Evolutionary conservation across 768 basidiomycete genomes (phyloP), one percentile per base, ranked within the genome.

Genomic region (Exsudoporus frostii): DNA sequence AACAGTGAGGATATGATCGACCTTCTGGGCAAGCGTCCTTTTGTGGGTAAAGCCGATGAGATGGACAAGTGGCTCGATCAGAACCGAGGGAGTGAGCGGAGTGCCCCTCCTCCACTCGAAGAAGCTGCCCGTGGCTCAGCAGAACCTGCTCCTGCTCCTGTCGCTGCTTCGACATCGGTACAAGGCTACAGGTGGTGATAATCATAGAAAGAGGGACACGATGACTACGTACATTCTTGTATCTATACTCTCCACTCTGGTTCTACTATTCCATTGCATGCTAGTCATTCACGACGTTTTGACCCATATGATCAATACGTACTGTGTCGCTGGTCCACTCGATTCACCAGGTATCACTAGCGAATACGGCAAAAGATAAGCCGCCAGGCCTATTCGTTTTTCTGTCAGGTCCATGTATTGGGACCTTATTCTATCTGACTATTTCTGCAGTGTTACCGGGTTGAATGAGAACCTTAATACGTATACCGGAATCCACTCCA

Each of bases 31-130:
- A 88, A 87, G 65, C 83, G 91, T 46, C 90, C 91, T 24, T 93
- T 93, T 62, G 72, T 66, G n/a, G 83, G 82, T 57, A 80, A 82
- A 53, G 76, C 82, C 24, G 93, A 96, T 66, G 92, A 96, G 59
- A 97, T 98, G 95, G 94, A 97, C 74, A 90, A 88, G 67, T 96
- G 93, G 89, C 79, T 96, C n/a, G 92, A 96, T 64, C 82, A 88
- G 65, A 82, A 92, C 66, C 79, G 78, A 34, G 79, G 78, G 37
- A 64, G 62, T 34, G 82, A 82, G 61, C 77, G 79, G 45, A 82
- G 81, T 59, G 82, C 83, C n/a, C 83, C 83, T 20, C 82, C 85
- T 36, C 84, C 86, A 4, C 70, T 85, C 11, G 85, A 86, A 66
- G 71, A 74, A 48, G 64, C 69, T 48, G 50, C 72, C 7, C 69